Evolutionary conservation across 192 early-diverging fungal species (phyloP).

Genomic region (Cetraspora pellucida): DNA sequence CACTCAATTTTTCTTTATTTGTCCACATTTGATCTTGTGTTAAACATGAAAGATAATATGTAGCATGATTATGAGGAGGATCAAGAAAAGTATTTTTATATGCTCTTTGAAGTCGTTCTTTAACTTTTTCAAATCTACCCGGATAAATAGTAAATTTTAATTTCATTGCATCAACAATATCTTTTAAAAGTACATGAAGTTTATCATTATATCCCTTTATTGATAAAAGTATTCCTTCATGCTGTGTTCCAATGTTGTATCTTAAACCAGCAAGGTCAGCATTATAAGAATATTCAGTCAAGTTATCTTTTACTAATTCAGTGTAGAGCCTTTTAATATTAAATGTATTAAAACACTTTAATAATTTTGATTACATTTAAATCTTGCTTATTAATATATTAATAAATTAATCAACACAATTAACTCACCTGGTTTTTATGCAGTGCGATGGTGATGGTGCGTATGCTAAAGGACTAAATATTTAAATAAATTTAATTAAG

Average conservation of each 20-base stretch:
- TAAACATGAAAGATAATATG: constrained; percentile 62
- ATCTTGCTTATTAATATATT: too few species aligned
- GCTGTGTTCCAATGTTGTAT: constrained; percentile 53
- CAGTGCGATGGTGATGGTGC: background rate
- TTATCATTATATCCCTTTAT: constrained; percentile 87
- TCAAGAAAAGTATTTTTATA: constrained; percentile 70
- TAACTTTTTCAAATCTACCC: constrained; percentile 69
- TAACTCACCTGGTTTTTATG: too few species aligned
- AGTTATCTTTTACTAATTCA: constrained; percentile 41
- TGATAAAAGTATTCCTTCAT: constrained; percentile 58
- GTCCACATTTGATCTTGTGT: constrained; percentile 74
- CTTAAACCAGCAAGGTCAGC: constrained; percentile 61
- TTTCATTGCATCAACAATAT: constrained; percentile 66
- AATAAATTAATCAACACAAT: too few species aligned
- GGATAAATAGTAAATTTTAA: constrained; percentile 51
- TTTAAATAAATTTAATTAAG: too few species aligned
- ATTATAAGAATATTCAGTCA: constrained; percentile 49
- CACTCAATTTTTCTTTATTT: constrained; percentile 67
- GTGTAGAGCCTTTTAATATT: constrained; percentile 38
- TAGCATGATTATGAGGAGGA: constrained; percentile 69
- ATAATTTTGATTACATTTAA: too few species aligned
- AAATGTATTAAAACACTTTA: background rate
- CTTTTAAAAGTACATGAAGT: constrained; percentile 63
- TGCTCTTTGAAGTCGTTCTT: constrained; percentile 64
- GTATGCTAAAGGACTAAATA: constrained; percentile 1